Conservation (phyloP, 2,329 filamentous ascomycete species). For the Pyrenochaeta sp. region DNA sequence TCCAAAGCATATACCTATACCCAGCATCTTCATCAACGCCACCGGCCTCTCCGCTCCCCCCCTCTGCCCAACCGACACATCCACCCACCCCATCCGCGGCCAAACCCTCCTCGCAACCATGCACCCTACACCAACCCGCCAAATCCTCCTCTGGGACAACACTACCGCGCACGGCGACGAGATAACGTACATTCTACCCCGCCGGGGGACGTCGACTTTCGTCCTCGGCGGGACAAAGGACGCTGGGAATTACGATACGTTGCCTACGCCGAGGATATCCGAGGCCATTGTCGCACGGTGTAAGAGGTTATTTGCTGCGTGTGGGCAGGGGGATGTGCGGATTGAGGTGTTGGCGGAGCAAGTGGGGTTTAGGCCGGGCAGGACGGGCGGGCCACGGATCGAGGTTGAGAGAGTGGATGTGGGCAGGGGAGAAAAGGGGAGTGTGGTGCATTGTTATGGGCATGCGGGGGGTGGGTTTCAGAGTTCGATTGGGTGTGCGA, state of each 20-base stretch:
- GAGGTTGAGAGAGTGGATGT: conserved; percentile 46
- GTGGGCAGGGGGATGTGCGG: conserved; percentile 22
- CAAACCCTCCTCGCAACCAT: conserved; percentile 57
- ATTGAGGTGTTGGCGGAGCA: conserved; percentile 55
- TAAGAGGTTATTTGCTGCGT: conserved; percentile 42
- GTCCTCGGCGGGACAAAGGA: conserved; percentile 57
- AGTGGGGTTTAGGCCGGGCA: conserved; percentile 51
- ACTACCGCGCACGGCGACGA: too few relatives aligned
- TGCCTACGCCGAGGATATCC: conserved; percentile 42
- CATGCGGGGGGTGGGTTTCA: conserved; percentile 54
- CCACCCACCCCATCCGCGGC: conserved; percentile 53
- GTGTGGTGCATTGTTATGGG: conserved; percentile 57
- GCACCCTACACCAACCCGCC: conserved; percentile 38
- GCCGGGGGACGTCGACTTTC: conserved; percentile 50
- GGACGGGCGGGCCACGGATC: conserved; percentile 53
- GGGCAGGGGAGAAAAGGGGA: conserved; percentile 22
- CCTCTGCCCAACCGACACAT: conserved; percentile 37
- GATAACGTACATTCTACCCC: conserved; percentile 52
- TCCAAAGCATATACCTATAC: too few relatives aligned
- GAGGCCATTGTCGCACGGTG: conserved; percentile 48
- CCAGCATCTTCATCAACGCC: background rate
- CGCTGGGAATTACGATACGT: conserved; percentile 43
- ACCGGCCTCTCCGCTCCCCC: too few relatives aligned
- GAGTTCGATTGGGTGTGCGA: conserved; percentile 20
- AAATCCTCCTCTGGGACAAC: conserved; percentile 29